Evolutionary conservation across 2,329 filamentous ascomycete genomes (phyloP).

Genomic region (Stagonosporopsis cucurbitacearum): DNA sequence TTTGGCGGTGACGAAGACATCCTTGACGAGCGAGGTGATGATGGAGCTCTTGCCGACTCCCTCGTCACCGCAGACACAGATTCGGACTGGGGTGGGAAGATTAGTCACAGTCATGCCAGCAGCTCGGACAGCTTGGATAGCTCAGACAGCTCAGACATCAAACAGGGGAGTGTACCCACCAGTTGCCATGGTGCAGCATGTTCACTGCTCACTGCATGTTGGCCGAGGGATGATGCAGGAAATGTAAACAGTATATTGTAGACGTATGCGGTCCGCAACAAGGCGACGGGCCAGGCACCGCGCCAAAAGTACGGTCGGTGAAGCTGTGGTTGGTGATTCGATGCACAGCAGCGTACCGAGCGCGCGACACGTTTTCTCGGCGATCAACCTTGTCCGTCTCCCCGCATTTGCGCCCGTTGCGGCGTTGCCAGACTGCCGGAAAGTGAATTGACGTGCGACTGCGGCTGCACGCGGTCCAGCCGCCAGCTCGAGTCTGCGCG

Average conservation of each 20-base stretch:
- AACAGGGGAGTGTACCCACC: constrained; percentile 27
- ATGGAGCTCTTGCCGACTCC: constrained; percentile 63
- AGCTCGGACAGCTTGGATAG: constrained; percentile 3
- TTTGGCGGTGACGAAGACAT: constrained; percentile 93
- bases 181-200: constrained; percentile 37
- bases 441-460: constrained; percentile 1
- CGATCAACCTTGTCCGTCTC: constrained; percentile 13
- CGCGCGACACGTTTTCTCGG: constrained; percentile 12
- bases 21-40: constrained; percentile 94
- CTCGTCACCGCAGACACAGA: constrained; percentile 96
- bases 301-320: constrained; percentile 4
- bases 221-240: not conserved
- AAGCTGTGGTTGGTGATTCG: constrained; percentile 15
- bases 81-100: constrained; percentile 67
- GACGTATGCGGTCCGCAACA: not conserved
- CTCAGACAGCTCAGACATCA: no score
- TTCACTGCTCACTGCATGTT: constrained; percentile 23
- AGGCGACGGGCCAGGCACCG: constrained; percentile 7
- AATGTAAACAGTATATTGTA: no score
- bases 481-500: not conserved
- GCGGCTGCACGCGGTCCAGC: no score
- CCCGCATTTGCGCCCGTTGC: constrained; percentile 17
- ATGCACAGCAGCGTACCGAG: constrained; percentile 5
- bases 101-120: constrained; percentile 13
- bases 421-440: constrained; percentile 6